Percentiles rank a stretch among this genome's conserved stretches.
Conservation (phyloP, 2,329 filamentous ascomycete species). For the Pseudopithomyces chartarum region DNA sequence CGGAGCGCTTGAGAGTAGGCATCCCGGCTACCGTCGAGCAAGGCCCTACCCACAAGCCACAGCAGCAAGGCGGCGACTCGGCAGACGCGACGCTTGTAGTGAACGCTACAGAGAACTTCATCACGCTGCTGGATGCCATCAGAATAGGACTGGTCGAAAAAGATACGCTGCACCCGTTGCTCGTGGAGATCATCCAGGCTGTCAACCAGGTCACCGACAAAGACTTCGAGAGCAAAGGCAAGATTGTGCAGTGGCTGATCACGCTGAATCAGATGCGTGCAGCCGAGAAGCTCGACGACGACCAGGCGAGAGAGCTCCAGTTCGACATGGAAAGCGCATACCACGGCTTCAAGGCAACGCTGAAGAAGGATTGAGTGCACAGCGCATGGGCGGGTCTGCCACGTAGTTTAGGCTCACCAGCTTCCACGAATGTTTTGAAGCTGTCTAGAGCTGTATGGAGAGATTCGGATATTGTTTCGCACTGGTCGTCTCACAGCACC, state of each 20-base stretch:
- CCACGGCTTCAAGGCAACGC: constrained; percentile 84
- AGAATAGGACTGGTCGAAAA: constrained; percentile 92
- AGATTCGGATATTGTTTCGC: background rate
- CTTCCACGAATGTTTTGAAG: too few species aligned
- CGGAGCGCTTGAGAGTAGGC: constrained; percentile 88
- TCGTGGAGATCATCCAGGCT: constrained; percentile 94
- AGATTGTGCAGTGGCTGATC: constrained; percentile 99
- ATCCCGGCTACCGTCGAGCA: constrained; percentile 82
- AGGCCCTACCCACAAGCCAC: constrained; percentile 52
- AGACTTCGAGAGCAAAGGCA: constrained; percentile 93
- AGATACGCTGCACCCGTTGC: constrained; percentile 90
- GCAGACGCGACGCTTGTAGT: constrained; percentile 73
- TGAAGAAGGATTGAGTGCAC: constrained; percentile 51
- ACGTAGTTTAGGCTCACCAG: too few species aligned
- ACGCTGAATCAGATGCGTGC: constrained; percentile 97
- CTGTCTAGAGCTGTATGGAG: background rate
- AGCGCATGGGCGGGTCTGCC: background rate
- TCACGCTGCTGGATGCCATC: constrained; percentile 94
- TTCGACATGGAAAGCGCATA: constrained; percentile 95
- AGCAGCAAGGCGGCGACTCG: constrained; percentile 43
- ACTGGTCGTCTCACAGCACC: background rate
- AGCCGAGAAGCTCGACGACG: constrained; percentile 84
- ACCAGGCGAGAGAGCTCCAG: constrained; percentile 85
- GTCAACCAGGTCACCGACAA: constrained; percentile 96
- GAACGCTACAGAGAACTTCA: constrained; percentile 96